These are phyloP conservation scores for Phytophthora syringae DNA, from an alignment of 352 stramenopile genomes.

Conservation along the genomic window DNA sequence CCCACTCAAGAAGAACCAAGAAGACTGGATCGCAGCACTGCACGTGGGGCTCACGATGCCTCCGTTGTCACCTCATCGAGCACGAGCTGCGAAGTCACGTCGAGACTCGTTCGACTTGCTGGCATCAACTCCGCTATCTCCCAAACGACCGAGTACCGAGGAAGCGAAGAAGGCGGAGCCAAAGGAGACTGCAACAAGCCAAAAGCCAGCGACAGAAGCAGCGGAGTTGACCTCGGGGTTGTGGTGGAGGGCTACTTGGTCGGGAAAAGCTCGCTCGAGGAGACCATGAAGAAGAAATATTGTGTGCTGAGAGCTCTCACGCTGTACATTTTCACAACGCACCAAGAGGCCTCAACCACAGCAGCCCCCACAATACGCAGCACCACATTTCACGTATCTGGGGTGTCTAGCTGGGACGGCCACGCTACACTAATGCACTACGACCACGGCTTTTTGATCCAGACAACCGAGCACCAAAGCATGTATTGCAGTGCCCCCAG, in stretches of 20 bases:
- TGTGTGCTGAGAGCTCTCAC: conserved; percentile 53
- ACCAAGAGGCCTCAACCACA: conserved; percentile 36
- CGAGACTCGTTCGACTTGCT: conserved; percentile 79
- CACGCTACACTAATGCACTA: conserved; percentile 71
- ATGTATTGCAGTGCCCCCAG: conserved; percentile 74
- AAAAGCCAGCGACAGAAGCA: background rate
- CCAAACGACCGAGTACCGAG: conserved; percentile 20
- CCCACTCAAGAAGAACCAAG: conserved; percentile 63
- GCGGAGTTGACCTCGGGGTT: conserved; percentile 15
- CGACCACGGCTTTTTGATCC: conserved; percentile 74
- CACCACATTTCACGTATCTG: conserved; percentile 38
- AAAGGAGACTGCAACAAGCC: background rate
- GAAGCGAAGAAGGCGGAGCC: conserved; percentile 12
- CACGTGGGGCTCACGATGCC: conserved; percentile 82
- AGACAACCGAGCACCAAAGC: conserved; percentile 56
- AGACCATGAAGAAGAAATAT: conserved; percentile 70
- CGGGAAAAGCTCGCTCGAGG: conserved; percentile 45
- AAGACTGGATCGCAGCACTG: conserved; percentile 74
- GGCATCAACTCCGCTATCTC: conserved; percentile 26
- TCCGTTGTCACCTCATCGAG: conserved; percentile 74
- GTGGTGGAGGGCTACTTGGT: conserved; percentile 67
- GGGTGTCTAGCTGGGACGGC: conserved; percentile 71
- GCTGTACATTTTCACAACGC: conserved; percentile 50
- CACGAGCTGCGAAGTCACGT: conserved; percentile 59
- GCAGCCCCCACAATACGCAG: conserved; percentile 5